Conservation (phyloP, 2,329 filamentous ascomycete genomes). For the Endoconidiophora laricicola region DNA sequence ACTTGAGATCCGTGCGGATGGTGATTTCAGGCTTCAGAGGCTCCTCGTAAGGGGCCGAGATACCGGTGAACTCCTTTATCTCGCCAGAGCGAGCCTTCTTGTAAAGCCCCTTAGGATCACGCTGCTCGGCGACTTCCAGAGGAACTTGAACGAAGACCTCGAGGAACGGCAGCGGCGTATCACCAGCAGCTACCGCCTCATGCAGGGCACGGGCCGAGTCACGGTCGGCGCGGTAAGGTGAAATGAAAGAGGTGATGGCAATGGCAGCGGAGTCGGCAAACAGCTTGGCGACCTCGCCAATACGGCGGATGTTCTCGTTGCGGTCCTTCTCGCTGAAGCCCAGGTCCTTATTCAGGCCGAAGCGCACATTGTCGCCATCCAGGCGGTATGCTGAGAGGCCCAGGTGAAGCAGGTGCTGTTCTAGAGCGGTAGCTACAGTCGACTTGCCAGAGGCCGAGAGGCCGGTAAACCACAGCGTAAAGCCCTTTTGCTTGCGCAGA, state of each 20-base stretch:
- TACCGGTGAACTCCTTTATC: slow-evolving; percentile 95
- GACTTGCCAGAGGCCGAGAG: slow-evolving; percentile 95
- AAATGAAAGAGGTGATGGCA: slow-evolving; percentile 92
- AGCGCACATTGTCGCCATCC: slow-evolving; percentile 95
- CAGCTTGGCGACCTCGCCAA: slow-evolving; percentile 90
- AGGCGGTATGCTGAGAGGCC: slow-evolving; percentile 76
- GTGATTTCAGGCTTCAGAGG: slow-evolving; percentile 74
- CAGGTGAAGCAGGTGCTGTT: slow-evolving; percentile 86
- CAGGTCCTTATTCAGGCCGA: slow-evolving; percentile 94
- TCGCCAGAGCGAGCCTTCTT: slow-evolving; percentile 88
- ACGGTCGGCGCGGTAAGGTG: slow-evolving; percentile 78
- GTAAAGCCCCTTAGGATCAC: slow-evolving; percentile 94
- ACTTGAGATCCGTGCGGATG: slow-evolving; percentile 65
- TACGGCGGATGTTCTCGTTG: slow-evolving; percentile 94
- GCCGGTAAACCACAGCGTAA: slow-evolving; percentile 96
- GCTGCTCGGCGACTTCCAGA: slow-evolving; percentile 79
- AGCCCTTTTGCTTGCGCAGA: slow-evolving; percentile 67
- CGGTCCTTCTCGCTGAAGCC: slow-evolving; percentile 86
- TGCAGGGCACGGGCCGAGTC: slow-evolving; percentile 70
- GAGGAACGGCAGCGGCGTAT: slow-evolving; percentile 68
- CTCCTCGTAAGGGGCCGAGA: slow-evolving; percentile 87
- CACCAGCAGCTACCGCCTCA: slow-evolving; percentile 33
- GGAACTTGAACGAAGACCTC: slow-evolving; percentile 90
- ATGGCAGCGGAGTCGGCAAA: slow-evolving; percentile 83
- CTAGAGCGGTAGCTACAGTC: slow-evolving; percentile 87